Conservation (phyloP, 768 basidiomycete species). For the Cyathus striatus region DNA sequence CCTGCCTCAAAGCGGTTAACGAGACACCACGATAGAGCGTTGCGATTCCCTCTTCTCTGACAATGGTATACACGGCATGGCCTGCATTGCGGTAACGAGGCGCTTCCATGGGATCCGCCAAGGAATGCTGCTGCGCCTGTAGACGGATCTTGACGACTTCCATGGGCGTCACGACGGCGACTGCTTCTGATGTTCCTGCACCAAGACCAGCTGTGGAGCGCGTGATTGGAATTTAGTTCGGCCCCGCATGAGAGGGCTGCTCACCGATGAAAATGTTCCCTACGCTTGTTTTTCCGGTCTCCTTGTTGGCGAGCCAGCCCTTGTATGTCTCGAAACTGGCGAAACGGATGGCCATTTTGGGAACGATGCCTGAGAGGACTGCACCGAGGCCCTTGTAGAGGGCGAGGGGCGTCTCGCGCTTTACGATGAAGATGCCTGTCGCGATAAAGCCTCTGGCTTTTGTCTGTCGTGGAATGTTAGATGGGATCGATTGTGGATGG, state of each 20-base stretch:
- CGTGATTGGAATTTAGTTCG: slow-evolving; percentile 1
- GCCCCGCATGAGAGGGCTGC: slow-evolving; percentile 13
- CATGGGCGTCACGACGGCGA: slow-evolving; percentile 96
- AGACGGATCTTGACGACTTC: slow-evolving; percentile 98
- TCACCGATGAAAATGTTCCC: slow-evolving; percentile 83
- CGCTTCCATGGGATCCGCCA: slow-evolving; percentile 90
- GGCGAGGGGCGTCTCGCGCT: slow-evolving; percentile 89
- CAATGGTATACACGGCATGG: slow-evolving; percentile 92
- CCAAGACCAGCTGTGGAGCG: slow-evolving; percentile 76
- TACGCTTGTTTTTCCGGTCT: slow-evolving; percentile 75
- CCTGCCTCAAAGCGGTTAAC: slow-evolving; percentile 91
- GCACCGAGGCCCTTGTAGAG: slow-evolving; percentile 98
- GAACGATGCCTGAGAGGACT: slow-evolving; percentile 93
- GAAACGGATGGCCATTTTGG: slow-evolving; percentile 99
- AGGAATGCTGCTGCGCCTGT: slow-evolving; percentile 95
- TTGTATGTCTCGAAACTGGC: slow-evolving; percentile 98
- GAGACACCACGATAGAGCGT: slow-evolving; percentile 91
- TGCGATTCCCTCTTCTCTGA: slow-evolving; percentile 83
- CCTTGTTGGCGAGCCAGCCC: slow-evolving; percentile 65
- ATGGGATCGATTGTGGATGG: slow-evolving; percentile 3
- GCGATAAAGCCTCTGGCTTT: slow-evolving; percentile 91
- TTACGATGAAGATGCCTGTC: slow-evolving; percentile 83
- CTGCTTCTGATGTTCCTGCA: slow-evolving; percentile 93
- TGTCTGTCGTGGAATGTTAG: too few relatives aligned
- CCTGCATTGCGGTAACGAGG: slow-evolving; percentile 96